Conservation (phyloP, 768 basidiomycete species). For the Hypholoma fasciculare region DNA sequence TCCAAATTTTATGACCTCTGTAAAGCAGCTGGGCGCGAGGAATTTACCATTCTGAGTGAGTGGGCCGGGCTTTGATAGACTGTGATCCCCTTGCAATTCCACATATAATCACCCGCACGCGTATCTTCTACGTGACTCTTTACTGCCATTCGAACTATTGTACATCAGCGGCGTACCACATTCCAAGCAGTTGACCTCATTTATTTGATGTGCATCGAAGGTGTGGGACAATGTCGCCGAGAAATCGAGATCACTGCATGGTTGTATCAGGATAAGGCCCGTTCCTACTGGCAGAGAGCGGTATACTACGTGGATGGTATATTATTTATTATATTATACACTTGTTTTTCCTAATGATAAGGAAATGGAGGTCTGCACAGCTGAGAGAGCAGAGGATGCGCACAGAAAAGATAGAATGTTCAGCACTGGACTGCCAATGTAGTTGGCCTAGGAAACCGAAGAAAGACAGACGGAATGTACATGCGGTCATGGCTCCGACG, state of each 20-base stretch:
- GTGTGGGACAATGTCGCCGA: too few relatives aligned
- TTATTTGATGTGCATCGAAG: too few relatives aligned
- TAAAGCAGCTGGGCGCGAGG: constrained; percentile 20
- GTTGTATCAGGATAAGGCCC: too few relatives aligned
- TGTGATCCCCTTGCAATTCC: too few relatives aligned
- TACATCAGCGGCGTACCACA: too few relatives aligned
- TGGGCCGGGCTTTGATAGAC: constrained; percentile 48
- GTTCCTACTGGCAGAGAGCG: not conserved
- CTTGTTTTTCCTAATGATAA: not conserved
- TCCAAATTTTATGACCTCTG: constrained; percentile 20
- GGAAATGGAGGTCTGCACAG: not conserved
- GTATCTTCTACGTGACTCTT: too few relatives aligned
- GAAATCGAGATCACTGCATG: too few relatives aligned
- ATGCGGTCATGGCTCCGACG: constrained; percentile 15
- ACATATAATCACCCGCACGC: too few relatives aligned
- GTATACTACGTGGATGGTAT: constrained; percentile 1
- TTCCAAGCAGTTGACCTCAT: too few relatives aligned
- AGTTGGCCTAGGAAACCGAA: not conserved
- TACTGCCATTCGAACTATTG: too few relatives aligned
- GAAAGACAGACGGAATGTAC: not conserved
- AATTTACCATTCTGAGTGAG: constrained; percentile 49
- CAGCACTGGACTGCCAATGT: too few relatives aligned
- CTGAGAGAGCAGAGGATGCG: not conserved
- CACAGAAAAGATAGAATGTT: not conserved
- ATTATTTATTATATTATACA: constrained; percentile 4